A percentile compares a stretch with the other conserved stretches of the same genome.
Evolutionary conservation across 176 grass and related monocot genomes (phyloP).

Genomic region (Eremochloa ophiuroides): DNA sequence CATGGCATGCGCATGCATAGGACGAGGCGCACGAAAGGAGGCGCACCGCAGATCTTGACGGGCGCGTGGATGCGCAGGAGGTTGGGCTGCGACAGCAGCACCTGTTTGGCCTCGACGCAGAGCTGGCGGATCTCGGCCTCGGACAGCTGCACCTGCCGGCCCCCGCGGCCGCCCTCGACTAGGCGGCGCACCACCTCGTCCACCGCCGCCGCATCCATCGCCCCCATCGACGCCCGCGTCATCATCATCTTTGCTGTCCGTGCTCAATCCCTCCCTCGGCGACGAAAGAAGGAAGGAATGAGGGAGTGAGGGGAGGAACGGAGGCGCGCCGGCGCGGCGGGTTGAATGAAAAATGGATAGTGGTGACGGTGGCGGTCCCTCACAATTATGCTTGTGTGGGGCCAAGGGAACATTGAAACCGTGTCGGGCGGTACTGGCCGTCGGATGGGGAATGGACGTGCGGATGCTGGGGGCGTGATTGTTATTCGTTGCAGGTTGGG

Average conservation of each 20-base stretch:
- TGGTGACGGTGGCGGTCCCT: background rate
- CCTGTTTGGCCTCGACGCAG: slow-evolving; percentile 81
- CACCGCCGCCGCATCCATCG: slow-evolving; percentile 59
- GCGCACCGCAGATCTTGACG: slow-evolving; percentile 84
- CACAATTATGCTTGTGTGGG: slow-evolving; percentile 17
- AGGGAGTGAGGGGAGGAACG: background rate
- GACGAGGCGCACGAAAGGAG: too few relatives aligned
- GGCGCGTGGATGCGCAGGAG: slow-evolving; percentile 28
- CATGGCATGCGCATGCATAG: background rate
- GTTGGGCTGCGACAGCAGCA: slow-evolving; percentile 76
- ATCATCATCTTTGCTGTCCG: slow-evolving; percentile 45
- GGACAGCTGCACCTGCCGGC: slow-evolving; percentile 78
- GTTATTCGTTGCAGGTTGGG: background rate
- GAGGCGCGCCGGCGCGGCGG: slow-evolving; percentile 8
- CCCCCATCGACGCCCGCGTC: slow-evolving; percentile 58
- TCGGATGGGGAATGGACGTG: background rate
- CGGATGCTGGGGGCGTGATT: background rate
- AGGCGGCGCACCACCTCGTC: slow-evolving; percentile 72
- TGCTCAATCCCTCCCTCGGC: background rate
- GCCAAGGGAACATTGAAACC: slow-evolving; percentile 25
- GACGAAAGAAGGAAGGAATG: too few relatives aligned
- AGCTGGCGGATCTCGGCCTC: slow-evolving; percentile 94
- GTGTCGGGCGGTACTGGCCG: slow-evolving; percentile 14
- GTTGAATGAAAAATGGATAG: slow-evolving; percentile 6
- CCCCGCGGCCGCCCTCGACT: slow-evolving; percentile 53